phyloP scores from a whole-genome alignment of 352 stramenopile species.

The Globisporangium rhizosaccharum region DNA sequence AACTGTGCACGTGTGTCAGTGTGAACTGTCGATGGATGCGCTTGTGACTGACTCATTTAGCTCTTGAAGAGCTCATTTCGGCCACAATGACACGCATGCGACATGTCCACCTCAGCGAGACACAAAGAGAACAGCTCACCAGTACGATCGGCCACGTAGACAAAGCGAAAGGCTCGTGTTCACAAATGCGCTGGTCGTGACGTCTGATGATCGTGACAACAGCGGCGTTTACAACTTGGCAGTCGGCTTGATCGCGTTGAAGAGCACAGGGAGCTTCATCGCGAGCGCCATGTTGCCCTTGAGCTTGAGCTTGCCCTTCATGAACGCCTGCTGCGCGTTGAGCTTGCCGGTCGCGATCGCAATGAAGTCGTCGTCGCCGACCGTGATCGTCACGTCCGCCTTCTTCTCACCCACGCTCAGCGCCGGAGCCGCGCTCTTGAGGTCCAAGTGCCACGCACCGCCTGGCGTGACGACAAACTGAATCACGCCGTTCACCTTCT shows the following conservation, averaged over 20 bases:
- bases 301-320: slow-evolving; percentile 94
- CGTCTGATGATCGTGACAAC: not conserved
- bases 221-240: slow-evolving; percentile 58
- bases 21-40: no score
- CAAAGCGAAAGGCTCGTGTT: no score
- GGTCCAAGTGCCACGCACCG: slow-evolving; percentile 72
- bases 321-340: slow-evolving; percentile 92
- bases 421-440: slow-evolving; percentile 55
- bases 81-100: no score
- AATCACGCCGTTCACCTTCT: slow-evolving; percentile 80
- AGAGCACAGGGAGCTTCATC: slow-evolving; percentile 92
- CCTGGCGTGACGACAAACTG: slow-evolving; percentile 72
- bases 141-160: no score
- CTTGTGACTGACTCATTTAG: no score
- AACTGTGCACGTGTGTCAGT: not conserved
- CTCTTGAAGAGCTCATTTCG: no score
- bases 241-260: slow-evolving; percentile 84
- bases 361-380: slow-evolving; percentile 75
- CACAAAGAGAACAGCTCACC: no score
- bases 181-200: not conserved
- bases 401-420: slow-evolving; percentile 64
- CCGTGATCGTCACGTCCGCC: slow-evolving; percentile 73
- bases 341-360: slow-evolving; percentile 82
- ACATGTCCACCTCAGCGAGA: no score
- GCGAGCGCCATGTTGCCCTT: slow-evolving; percentile 94